Percentiles rank a stretch among this genome's conserved stretches.
phyloP scores from a whole-genome alignment of 345 rosid genomes.

The Hypericum androsaemum region DNA sequence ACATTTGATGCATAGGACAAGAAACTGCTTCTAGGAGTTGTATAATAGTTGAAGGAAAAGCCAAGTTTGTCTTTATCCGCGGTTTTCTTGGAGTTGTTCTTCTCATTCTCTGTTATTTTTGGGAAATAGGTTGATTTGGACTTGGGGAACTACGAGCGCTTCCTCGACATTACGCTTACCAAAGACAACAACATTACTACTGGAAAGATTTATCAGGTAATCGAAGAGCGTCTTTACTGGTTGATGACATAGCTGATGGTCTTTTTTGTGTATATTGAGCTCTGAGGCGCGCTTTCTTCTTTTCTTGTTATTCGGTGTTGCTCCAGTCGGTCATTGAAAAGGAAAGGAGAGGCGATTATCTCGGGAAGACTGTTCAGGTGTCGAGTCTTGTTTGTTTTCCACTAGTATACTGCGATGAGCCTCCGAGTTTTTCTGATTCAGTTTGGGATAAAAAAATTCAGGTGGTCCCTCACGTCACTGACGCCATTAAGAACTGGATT shows the following conservation, averaged over 20 bases:
- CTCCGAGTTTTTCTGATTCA: neutral
- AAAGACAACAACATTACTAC: slow-evolving; percentile 89
- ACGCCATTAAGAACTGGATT: slow-evolving; percentile 28
- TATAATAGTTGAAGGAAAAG: too few species aligned
- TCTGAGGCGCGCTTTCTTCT: neutral
- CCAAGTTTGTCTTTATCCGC: too few species aligned
- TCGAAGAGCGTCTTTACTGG: slow-evolving; percentile 10
- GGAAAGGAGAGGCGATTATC: slow-evolving; percentile 29
- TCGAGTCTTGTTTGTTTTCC: neutral
- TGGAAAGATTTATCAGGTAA: slow-evolving; percentile 95
- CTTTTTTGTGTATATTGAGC: slow-evolving; percentile 6
- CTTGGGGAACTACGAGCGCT: slow-evolving; percentile 93
- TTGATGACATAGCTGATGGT: neutral
- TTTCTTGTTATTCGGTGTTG: neutral
- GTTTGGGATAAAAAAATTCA: neutral
- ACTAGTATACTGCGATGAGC: too few species aligned
- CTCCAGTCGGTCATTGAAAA: slow-evolving; percentile 25
- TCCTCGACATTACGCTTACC: slow-evolving; percentile 79
- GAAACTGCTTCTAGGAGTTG: too few species aligned
- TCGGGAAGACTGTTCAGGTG: slow-evolving; percentile 34
- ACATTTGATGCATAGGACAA: too few species aligned
- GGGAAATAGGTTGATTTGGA: slow-evolving; percentile 75
- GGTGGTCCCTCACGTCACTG: slow-evolving; percentile 32
- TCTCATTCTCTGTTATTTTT: neutral
- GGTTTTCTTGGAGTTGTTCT: neutral